phyloP scores from a whole-genome alignment of 139 green algal species.

The Chlorella sp. region DNA sequence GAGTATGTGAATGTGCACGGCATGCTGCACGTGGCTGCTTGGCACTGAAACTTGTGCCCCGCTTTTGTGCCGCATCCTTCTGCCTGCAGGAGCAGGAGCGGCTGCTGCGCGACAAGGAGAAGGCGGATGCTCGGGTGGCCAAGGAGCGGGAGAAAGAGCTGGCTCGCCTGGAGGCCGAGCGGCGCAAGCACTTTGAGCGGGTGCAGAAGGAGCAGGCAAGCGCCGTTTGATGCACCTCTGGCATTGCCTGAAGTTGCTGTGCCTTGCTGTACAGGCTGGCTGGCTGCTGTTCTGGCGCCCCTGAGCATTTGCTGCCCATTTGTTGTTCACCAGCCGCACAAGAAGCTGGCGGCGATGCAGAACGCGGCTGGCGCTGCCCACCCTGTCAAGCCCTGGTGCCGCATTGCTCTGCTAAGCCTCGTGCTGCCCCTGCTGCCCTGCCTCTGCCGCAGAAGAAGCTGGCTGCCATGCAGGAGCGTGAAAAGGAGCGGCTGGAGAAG shows the following conservation, averaged over 20 bases:
- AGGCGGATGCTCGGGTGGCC: constrained; percentile 34
- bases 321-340: constrained; percentile 19
- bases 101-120: constrained; percentile 43
- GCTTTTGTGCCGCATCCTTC: no score
- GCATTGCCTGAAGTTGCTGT: no score
- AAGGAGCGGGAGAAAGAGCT: constrained; percentile 58
- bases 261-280: no score
- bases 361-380: neutral
- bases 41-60: no score
- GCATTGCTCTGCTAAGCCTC: no score
- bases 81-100: constrained; percentile 42
- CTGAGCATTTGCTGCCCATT: no score
- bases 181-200: constrained; percentile 49
- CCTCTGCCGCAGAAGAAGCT: constrained; percentile 41
- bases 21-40: no score
- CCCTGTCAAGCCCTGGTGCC: no score
- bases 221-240: no score
- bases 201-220: constrained; percentile 34
- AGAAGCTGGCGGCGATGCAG: constrained; percentile 11
- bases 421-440: neutral
- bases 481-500: constrained; percentile 49
- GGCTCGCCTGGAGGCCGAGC: constrained; percentile 51
- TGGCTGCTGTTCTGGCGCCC: no score
- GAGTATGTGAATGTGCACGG: no score
- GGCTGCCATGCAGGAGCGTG: constrained; percentile 44